Conservation (phyloP, 371 early-diverging fungal genomes). For the Syncephalastrum monosporum region DNA sequence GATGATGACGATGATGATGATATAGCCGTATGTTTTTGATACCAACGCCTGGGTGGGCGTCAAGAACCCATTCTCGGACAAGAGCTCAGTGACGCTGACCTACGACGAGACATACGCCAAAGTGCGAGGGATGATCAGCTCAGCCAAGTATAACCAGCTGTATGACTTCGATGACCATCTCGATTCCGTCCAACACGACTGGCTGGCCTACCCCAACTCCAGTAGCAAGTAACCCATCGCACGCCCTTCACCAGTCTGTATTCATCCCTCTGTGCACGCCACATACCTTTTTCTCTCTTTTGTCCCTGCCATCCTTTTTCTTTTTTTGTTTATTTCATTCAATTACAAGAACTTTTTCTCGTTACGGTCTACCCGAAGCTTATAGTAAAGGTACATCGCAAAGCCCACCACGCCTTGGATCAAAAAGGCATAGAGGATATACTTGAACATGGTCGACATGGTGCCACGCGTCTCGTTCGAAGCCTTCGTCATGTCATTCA, state of each 20-base stretch:
- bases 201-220: conserved; percentile 42
- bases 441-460: conserved; percentile 33
- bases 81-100: conserved; percentile 26
- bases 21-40: conserved; percentile 23
- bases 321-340: conserved; percentile 4
- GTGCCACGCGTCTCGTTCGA: conserved; percentile 44
- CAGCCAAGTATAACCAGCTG: conserved; percentile 45
- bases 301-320: not conserved
- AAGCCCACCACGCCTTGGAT: conserved; percentile 37
- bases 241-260: too few relatives aligned
- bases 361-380: conserved; percentile 41
- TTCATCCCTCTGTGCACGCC: too few relatives aligned
- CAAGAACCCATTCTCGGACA: conserved; percentile 36
- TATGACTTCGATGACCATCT: conserved; percentile 78
- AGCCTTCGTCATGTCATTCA: conserved; percentile 30
- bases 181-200: conserved; percentile 66
- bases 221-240: too few relatives aligned
- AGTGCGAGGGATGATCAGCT: conserved; percentile 32
- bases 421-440: conserved; percentile 38
- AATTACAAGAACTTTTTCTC: conserved; percentile 45
- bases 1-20: too few relatives aligned
- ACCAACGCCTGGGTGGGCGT: conserved; percentile 52
- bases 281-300: too few relatives aligned
- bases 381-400: conserved; percentile 42
- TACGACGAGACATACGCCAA: conserved; percentile 36